Evolutionary conservation across 495 filamentous ascomycete species (phyloP).

Genomic region (Neurospora hispaniola): DNA sequence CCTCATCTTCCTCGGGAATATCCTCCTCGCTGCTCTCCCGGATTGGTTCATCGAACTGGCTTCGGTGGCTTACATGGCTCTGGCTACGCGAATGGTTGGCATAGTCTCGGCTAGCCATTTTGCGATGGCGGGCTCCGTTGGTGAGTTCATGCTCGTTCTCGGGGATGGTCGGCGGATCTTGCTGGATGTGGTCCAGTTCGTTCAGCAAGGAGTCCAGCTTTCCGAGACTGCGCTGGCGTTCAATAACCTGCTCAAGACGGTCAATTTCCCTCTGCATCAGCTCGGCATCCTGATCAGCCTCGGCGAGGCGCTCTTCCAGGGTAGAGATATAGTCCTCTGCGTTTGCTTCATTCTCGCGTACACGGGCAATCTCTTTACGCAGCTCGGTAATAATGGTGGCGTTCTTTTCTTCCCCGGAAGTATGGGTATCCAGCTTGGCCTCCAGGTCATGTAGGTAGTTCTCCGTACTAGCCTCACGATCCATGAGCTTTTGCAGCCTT

Average conservation of each 20-base stretch:
- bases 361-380: conserved; percentile 80
- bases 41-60: conserved; percentile 42
- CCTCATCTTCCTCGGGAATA: conserved; percentile 21
- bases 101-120: conserved; percentile 26
- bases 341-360: conserved; percentile 79
- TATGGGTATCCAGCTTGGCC: conserved; percentile 75
- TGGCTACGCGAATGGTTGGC: conserved; percentile 41
- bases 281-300: conserved; percentile 92
- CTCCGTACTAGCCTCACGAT: conserved; percentile 83
- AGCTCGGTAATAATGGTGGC: conserved; percentile 73
- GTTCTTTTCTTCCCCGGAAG: conserved; percentile 87
- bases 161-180: conserved; percentile 36
- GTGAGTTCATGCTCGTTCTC: conserved; percentile 23
- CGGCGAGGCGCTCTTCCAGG: conserved; percentile 88
- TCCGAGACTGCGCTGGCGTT: conserved; percentile 88
- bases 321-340: conserved; percentile 97
- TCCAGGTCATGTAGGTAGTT: conserved; percentile 87
- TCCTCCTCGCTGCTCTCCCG: conserved; percentile 32
- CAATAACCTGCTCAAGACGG: conserved; percentile 86
- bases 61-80: conserved; percentile 40
- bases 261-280: conserved; percentile 94
- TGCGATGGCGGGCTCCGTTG: conserved; percentile 35
- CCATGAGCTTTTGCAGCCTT: conserved; percentile 78
- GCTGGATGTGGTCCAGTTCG: conserved; percentile 75
- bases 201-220: conserved; percentile 87